Base-by-base conservation (phyloP, 2,329 filamentous ascomycete genomes). In the Ambrosiella cleistominuta region DNA sequence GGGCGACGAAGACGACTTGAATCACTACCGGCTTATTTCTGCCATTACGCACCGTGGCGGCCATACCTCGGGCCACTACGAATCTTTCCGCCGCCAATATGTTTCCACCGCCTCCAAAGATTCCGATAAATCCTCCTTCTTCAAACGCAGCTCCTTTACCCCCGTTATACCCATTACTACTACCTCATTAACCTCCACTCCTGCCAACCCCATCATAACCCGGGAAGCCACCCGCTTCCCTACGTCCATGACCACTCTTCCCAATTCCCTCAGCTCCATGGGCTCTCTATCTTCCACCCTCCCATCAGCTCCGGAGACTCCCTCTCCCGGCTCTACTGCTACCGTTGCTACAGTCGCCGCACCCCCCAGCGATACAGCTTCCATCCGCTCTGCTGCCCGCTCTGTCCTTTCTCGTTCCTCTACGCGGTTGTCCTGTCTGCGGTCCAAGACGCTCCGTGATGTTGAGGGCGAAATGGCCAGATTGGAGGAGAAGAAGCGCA, bases 31-130 rank as follows among this genome's bases (percentile, higher is more conserved):
- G 65, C 75, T 98, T 4, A 77, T 95, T 0, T 88, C 85, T 11
- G 80, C 95, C 40, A 88, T 98, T 40, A 95, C 88, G 19, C 93
- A 98, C 68, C 95, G 95, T 66, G 93, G 93, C 42, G 94, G 87
- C 62, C 93, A 98, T 68, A 85, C 95, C 66, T 95, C 89, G 65
- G 93, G 93, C 0, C 93, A 98, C 67, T 98, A 98, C 71, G 93
- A 98, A 69, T 91, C 89, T 0, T 97, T 97, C 69, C 80, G 93
- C 39, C 80, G 93, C 42, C 93, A 97, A 69, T 85, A 87, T 60
- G 71, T 88, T 7, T 58, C 60, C 7, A 73, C 85, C 2, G 90
- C 90, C 0, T 97, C 83, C 67, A 86, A 88, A 1, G 96, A 91
- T 7, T 82, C 86, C 0, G 83, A 86, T 63, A 82, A 82, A 0